phyloP scores from a whole-genome alignment of 2,329 filamentous ascomycete species.

The Fusarium bulbicola region DNA sequence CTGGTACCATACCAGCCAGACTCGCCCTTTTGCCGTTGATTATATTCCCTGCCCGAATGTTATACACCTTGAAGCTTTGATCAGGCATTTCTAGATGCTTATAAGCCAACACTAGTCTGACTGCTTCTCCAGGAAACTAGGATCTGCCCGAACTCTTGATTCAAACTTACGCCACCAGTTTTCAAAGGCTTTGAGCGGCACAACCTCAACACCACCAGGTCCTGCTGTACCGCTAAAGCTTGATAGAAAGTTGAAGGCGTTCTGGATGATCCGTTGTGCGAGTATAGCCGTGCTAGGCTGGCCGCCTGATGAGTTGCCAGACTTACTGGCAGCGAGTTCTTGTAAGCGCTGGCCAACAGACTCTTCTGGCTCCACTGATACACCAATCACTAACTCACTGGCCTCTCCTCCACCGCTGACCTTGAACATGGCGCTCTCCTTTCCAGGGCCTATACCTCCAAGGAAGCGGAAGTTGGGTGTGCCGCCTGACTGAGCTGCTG shows the following conservation, averaged over 20 bases:
- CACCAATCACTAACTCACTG: constrained; percentile 75
- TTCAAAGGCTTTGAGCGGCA: constrained; percentile 93
- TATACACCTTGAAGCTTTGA: not conserved
- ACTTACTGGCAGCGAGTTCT: constrained; percentile 56
- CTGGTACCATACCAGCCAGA: not conserved
- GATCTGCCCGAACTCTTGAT: constrained; percentile 82
- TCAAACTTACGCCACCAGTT: constrained; percentile 99
- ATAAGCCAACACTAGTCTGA: constrained; percentile 27
- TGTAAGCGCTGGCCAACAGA: constrained; percentile 77
- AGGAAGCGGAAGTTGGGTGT: constrained; percentile 79
- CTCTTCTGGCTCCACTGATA: constrained; percentile 80
- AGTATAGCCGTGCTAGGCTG: constrained; percentile 76
- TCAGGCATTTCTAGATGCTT: no score
- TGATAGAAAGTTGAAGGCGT: constrained; percentile 95
- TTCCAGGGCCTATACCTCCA: constrained; percentile 87
- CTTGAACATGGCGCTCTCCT: constrained; percentile 92
- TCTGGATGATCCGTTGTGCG: constrained; percentile 93
- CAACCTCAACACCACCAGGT: constrained; percentile 77
- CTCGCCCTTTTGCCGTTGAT: not conserved
- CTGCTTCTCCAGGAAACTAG: constrained; percentile 82
- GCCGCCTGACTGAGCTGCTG: constrained; percentile 51
- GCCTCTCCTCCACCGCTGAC: constrained; percentile 56
- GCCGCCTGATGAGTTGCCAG: constrained; percentile 36
- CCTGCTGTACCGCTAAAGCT: constrained; percentile 78
- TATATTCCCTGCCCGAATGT: not conserved